Conservation (phyloP, 2,329 filamentous ascomycete species). For the Fusarium sp. region DNA sequence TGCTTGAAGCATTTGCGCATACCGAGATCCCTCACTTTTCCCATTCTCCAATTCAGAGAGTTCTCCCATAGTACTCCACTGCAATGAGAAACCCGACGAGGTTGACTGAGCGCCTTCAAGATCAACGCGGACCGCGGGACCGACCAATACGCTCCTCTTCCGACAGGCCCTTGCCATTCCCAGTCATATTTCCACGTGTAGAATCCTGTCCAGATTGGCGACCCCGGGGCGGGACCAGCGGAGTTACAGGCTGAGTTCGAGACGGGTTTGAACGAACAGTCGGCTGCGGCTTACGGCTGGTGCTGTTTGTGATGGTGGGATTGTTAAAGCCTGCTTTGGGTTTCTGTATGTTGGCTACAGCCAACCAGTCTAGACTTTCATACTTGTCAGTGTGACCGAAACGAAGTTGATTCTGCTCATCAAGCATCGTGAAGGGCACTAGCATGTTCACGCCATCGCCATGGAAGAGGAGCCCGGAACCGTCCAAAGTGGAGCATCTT, state of each 20-base stretch:
- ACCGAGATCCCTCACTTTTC: not conserved
- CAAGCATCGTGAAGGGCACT: not conserved
- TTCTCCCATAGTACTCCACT: not conserved
- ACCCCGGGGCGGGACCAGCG: not conserved
- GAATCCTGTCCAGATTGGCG: not conserved
- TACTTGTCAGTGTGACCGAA: not conserved
- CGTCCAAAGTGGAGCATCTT: not conserved
- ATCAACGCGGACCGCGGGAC: not conserved
- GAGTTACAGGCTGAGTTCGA: not conserved
- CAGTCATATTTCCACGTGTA: not conserved
- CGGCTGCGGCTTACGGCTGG: not conserved
- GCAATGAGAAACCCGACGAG: not conserved
- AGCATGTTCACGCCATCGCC: not conserved
- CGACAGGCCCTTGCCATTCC: not conserved
- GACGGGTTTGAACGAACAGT: not conserved
- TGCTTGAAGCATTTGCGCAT: not conserved
- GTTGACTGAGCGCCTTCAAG: not conserved
- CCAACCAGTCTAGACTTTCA: not conserved
- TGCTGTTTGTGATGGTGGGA: not conserved
- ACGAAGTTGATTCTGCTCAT: not conserved
- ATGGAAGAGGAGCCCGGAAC: not conserved
- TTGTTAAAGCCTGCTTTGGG: not conserved
- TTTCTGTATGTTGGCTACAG: not conserved
- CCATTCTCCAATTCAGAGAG: not conserved
- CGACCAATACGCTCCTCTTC: not conserved